Evolutionary conservation across 2,329 filamentous ascomycete species (phyloP).

Genomic region (Paramyrothecium roridum): DNA sequence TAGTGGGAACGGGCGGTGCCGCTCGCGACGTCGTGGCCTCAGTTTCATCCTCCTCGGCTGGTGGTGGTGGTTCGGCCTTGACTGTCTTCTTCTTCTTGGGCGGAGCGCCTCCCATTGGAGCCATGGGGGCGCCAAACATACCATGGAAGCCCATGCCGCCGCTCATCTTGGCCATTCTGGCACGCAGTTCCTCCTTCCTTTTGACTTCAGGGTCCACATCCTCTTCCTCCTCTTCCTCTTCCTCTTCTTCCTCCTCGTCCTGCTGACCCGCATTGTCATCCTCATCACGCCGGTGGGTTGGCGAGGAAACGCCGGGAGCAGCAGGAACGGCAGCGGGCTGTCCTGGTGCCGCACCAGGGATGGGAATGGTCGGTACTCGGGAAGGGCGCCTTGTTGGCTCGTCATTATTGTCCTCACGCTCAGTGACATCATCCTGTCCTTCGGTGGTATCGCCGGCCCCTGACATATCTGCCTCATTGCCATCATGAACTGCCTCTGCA

Average conservation of each 20-base stretch:
- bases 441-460: constrained; percentile 63
- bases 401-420: constrained; percentile 72
- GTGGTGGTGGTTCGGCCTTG: constrained; percentile 34
- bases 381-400: constrained; percentile 44
- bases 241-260: constrained; percentile 58
- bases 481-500: constrained; percentile 48
- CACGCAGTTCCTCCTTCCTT: constrained; percentile 82
- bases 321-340: no score
- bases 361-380: constrained; percentile 32
- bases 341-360: background rate
- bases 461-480: constrained; percentile 64
- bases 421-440: constrained; percentile 58
- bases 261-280: constrained; percentile 69
- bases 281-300: constrained; percentile 37
- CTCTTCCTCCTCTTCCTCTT: constrained; percentile 74
- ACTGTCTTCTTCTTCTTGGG: constrained; percentile 52
- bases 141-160: constrained; percentile 96
- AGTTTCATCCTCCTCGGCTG: constrained; percentile 38
- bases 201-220: constrained; percentile 84
- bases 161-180: constrained; percentile 98
- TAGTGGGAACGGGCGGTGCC: constrained; percentile 54
- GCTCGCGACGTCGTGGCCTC: constrained; percentile 40
- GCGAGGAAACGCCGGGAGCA: constrained; percentile 11
- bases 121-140: constrained; percentile 77
- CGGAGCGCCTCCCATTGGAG: constrained; percentile 53